Conservation (phyloP, 164 flowering plant genomes). For the Stephania yunnanensis region DNA sequence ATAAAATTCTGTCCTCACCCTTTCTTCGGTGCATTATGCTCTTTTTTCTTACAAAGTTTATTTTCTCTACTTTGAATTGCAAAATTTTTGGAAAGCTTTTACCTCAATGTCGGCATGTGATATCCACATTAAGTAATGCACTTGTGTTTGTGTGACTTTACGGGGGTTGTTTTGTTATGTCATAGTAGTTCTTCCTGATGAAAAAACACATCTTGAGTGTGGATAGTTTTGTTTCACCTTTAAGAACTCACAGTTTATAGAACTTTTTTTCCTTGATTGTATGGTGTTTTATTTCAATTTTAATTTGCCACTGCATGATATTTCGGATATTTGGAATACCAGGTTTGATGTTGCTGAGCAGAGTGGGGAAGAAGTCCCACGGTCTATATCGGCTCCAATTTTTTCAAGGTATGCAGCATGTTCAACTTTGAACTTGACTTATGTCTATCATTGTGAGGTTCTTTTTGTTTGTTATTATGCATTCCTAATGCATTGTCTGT, state of each 20-base stretch:
- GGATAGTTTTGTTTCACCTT: too few species aligned
- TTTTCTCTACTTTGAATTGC: neutral
- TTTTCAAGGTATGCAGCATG: slow-evolving; percentile 41
- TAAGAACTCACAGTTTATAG: neutral
- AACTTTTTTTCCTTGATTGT: neutral
- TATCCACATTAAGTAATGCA: neutral
- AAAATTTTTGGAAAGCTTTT: neutral
- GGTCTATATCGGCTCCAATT: slow-evolving; percentile 50
- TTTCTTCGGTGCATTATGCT: too few species aligned
- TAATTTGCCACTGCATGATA: neutral
- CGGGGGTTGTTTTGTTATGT: too few species aligned
- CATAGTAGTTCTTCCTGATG: too few species aligned
- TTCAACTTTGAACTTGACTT: neutral
- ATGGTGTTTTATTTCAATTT: neutral
- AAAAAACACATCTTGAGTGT: too few species aligned
- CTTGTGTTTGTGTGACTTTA: neutral
- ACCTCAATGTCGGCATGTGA: neutral
- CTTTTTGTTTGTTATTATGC: neutral
- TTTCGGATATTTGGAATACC: slow-evolving; percentile 1
- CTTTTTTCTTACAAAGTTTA: too few species aligned
- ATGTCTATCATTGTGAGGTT: neutral
- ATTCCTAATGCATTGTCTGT: neutral
- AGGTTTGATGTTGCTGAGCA: slow-evolving; percentile 91
- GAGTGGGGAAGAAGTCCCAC: slow-evolving; percentile 68
- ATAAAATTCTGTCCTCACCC: too few species aligned